A percentile compares a stretch with the other conserved stretches of the same genome.
These are phyloP conservation scores for Durio zibethinus DNA, from an alignment of 345 rosid genomes.

Conservation along the genomic window DNA sequence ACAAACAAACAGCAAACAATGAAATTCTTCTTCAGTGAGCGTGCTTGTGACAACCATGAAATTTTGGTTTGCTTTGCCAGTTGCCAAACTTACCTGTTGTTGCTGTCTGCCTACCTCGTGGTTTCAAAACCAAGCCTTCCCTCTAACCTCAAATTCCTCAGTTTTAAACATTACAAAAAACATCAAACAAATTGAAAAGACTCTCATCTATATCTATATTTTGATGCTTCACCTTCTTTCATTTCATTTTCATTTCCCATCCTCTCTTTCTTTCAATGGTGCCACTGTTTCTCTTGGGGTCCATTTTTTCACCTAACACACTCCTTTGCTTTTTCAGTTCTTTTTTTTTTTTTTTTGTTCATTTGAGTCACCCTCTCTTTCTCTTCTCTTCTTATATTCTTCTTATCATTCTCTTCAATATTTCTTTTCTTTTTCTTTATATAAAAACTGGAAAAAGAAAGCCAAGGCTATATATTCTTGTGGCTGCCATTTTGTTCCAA, in stretches of 20 bases:
- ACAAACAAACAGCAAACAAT: background rate
- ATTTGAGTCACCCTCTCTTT: too few species aligned
- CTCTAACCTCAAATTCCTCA: too few species aligned
- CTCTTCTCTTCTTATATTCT: background rate
- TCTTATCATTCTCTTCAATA: background rate
- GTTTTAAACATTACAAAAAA: too few species aligned
- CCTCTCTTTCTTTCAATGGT: background rate
- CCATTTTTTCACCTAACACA: background rate
- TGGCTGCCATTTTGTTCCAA: background rate
- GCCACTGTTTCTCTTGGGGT: background rate
- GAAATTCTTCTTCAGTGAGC: background rate
- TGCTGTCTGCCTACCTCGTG: too few species aligned
- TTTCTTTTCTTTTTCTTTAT: background rate
- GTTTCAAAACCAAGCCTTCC: too few species aligned
- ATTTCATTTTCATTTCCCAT: background rate
- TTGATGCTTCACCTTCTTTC: background rate
- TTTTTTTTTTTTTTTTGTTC: background rate
- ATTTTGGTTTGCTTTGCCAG: background rate
- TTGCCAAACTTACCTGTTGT: too few species aligned
- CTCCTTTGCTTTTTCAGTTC: background rate
- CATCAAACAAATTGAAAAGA: too few species aligned
- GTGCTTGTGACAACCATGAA: too few species aligned
- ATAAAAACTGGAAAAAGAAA: background rate
- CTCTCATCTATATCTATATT: too few species aligned
- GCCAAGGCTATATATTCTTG: constrained; percentile 12